These are phyloP conservation scores for Brassica cretica DNA, from an alignment of 345 rosid genomes.

Conservation along the genomic window DNA sequence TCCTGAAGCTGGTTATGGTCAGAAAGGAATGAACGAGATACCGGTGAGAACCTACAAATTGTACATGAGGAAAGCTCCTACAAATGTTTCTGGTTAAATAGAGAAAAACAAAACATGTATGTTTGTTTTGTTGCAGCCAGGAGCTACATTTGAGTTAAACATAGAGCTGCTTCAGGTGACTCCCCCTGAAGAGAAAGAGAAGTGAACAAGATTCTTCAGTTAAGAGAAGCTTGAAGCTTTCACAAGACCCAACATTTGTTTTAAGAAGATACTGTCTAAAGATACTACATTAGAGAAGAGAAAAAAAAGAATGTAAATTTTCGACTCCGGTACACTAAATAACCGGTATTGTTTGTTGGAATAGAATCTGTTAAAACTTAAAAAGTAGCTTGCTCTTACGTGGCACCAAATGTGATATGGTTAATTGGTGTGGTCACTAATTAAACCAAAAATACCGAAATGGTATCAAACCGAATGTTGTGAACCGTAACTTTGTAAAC, in stretches of 20 bases:
- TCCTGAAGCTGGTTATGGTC: slow-evolving; percentile 81
- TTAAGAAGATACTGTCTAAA: neutral
- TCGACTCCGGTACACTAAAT: neutral
- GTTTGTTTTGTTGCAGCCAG: slow-evolving; percentile 59
- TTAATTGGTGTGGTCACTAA: neutral
- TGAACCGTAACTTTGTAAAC: slow-evolving; percentile 19
- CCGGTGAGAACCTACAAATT: slow-evolving; percentile 58
- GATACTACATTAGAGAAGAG: neutral
- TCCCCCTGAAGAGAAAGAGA: slow-evolving; percentile 47
- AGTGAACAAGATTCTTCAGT: slow-evolving; percentile 28
- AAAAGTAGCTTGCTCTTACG: neutral
- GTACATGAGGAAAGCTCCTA: slow-evolving; percentile 39
- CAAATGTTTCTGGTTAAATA: neutral
- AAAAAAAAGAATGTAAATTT: slow-evolving; percentile 12
- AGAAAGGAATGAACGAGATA: slow-evolving; percentile 88
- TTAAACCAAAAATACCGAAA: neutral
- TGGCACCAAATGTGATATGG: neutral
- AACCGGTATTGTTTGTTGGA: slow-evolving; percentile 18
- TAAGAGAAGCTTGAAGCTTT: slow-evolving; percentile 27
- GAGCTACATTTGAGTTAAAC: slow-evolving; percentile 70
- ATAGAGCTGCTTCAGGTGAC: slow-evolving; percentile 77
- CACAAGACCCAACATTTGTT: slow-evolving; percentile 45
- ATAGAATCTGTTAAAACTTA: neutral
- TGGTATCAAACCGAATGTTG: neutral
- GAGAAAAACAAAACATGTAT: slow-evolving; percentile 2